Evolutionary conservation across 257 asterid genomes (phyloP).

Genomic region (Solanum infundibuliforme): DNA sequence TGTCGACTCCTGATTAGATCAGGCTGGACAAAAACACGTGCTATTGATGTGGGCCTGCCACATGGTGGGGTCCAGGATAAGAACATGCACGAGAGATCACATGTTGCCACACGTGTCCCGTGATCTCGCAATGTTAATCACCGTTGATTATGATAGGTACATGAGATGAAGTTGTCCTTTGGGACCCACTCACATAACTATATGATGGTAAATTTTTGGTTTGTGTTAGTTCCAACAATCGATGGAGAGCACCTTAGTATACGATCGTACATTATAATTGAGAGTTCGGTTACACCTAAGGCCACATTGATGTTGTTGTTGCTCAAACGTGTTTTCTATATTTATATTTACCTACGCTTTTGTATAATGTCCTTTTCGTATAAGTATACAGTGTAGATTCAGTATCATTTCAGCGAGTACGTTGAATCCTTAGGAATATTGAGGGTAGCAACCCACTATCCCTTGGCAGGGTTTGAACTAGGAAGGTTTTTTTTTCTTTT

Average conservation of each 20-base stretch:
- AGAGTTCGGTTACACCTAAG: not conserved
- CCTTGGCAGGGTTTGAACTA: not conserved
- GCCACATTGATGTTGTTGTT: not conserved
- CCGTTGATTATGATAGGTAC: conserved; percentile 10
- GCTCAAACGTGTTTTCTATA: accelerated
- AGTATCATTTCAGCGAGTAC: not conserved
- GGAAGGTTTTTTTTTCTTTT: not conserved
- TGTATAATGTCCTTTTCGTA: no score
- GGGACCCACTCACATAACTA: not conserved
- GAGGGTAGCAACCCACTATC: not conserved
- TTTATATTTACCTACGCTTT: not conserved
- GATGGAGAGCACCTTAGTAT: not conserved
- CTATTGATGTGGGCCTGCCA: conserved; percentile 4
- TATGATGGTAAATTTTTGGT: no score
- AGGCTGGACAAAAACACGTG: not conserved
- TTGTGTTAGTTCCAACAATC: not conserved
- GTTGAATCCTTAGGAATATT: not conserved
- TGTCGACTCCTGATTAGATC: not conserved
- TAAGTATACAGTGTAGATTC: no score
- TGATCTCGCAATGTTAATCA: conserved; percentile 6
- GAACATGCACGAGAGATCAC: conserved; percentile 31
- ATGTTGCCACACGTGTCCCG: conserved; percentile 31
- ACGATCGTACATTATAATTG: not conserved
- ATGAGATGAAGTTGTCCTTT: not conserved
- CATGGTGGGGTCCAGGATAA: conserved; percentile 24